Evolutionary conservation across 2,329 filamentous ascomycete species (phyloP).

Genomic region (Penicillium sp.): DNA sequence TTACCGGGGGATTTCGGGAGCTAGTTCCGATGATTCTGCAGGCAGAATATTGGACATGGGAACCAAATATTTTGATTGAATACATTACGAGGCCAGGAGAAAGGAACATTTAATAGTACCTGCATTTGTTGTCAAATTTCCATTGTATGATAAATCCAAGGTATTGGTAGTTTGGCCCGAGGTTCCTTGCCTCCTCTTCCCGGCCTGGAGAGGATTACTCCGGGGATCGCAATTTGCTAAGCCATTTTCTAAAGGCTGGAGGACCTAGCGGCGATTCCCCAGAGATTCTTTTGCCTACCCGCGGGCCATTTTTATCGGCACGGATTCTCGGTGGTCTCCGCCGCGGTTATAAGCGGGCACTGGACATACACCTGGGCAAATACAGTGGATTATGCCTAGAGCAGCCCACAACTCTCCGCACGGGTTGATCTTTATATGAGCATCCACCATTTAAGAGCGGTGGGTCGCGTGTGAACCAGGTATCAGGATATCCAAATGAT

Average conservation of each 20-base stretch:
- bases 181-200: background rate
- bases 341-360: constrained; percentile 3
- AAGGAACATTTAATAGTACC: background rate
- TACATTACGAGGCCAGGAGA: background rate
- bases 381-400: background rate
- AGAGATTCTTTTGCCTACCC: constrained; percentile 4
- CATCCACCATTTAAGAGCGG: background rate
- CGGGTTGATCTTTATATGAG: background rate
- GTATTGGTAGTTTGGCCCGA: background rate
- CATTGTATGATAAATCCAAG: background rate
- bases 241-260: background rate
- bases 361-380: background rate
- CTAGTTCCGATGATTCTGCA: background rate
- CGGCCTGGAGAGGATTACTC: background rate
- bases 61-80: background rate
- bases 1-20: background rate
- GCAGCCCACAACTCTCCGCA: background rate
- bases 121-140: background rate
- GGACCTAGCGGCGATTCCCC: constrained; percentile 1
- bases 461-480: background rate
- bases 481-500: background rate
- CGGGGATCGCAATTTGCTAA: background rate
- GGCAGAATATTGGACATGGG: background rate
- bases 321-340: constrained; percentile 5
- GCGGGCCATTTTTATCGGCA: background rate